Base-by-base conservation (phyloP, 2,329 filamentous ascomycete genomes). In the Pseudogymnoascus sp. region DNA sequence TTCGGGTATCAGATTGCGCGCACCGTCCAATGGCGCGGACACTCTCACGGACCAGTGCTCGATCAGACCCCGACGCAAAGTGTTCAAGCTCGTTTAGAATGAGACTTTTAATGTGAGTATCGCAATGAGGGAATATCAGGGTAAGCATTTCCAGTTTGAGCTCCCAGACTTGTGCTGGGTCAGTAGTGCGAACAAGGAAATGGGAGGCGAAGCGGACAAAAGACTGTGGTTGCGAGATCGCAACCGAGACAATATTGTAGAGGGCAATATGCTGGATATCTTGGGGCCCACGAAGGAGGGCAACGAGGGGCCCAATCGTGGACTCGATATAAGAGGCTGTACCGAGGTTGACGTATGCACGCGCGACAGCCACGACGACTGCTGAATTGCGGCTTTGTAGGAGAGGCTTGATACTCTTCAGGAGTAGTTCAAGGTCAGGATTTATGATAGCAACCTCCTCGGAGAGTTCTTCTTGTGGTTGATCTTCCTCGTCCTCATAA, bases 171-270 rank as follows among this genome's bases (percentile, higher is more conserved):
- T 90, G 83, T 12, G 88, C 83, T 1, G 88, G 79, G 70, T 99
- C 94, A 0, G 85, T 88, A 47, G 88, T 83, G 62, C 87, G 86
- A 59, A 99, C 83, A 9, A 99, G 81, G 71, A 99, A 99, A 74
- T 96, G 94, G 34, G 88, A 89, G 16, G 89, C 84, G 70, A 96
- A 93, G 70, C 85, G 89, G 61, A 93, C 89, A 72, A 99, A 99
- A n/a, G 87, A 82, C 38, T 82, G 78, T 0, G 94, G 91, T 14
- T 84, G 80, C 28, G 81, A 78, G 9, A 97, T 79, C 69, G 90
- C 94, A 47, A 99, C 89, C n/a, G 91, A 89, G 9, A 97, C 91
- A 62, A 97, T 92, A 71, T 97, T 97, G 78, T 93, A 93, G 16
- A 99, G 81, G 1, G 91, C 92, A 38, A 96, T 83, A 70, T 95